phyloP scores from a whole-genome alignment of 176 grass and related monocot genomes.

The Aegilops sharonensis region DNA sequence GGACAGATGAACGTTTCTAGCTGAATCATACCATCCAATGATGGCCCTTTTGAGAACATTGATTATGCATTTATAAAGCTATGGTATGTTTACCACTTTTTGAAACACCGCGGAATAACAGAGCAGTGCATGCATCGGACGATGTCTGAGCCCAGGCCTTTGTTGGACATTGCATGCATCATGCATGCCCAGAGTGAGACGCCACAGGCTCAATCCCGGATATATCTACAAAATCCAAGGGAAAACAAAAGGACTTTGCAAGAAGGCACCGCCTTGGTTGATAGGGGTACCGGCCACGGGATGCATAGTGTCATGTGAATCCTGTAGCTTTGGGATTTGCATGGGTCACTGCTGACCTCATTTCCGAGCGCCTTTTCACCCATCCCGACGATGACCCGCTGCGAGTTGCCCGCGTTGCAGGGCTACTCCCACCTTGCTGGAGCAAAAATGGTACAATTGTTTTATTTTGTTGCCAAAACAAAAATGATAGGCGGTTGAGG shows the following conservation, averaged over 20 bases:
- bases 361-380: constrained; percentile 29
- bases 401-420: not conserved
- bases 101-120: not conserved
- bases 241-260: not conserved
- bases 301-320: constrained; percentile 14
- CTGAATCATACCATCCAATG: not conserved
- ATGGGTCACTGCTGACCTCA: constrained; percentile 50
- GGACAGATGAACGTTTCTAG: not conserved
- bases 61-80: not conserved
- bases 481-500: no score
- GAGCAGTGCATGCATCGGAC: not conserved
- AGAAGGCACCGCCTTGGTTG: not conserved
- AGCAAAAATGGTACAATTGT: not conserved
- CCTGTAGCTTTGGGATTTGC: not conserved
- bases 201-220: not conserved
- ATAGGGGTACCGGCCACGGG: not conserved
- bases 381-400: constrained; percentile 1
- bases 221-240: not conserved
- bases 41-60: not conserved
- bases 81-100: no score
- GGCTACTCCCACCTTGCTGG: not conserved
- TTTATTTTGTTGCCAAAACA: no score
- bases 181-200: not conserved
- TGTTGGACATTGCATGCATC: not conserved
- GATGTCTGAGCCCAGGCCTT: not conserved